Evolutionary conservation across 2,329 filamentous ascomycete species (phyloP), one percentile per base, ranked within the genome.

Genomic region (Cladosporium sp.): DNA sequence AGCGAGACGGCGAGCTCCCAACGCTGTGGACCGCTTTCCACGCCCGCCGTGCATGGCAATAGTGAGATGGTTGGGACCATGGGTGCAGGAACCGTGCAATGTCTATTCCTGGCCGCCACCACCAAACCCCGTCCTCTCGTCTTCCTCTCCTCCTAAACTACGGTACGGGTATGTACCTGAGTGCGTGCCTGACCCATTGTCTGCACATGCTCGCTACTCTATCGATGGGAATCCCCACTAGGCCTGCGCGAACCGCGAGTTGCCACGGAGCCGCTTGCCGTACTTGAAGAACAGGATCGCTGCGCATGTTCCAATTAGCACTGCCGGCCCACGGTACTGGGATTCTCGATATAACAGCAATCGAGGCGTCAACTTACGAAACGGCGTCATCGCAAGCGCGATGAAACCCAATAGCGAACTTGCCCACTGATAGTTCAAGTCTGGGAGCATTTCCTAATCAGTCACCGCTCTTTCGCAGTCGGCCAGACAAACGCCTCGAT

Each of bases 381-480:
- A 67, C 64, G 74, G 74, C 52, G 71, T 69, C 72, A 77, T 74
- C 15, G 69, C 72, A 30, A 78, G 65, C 15, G 73, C 71, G 54
- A 77, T 64, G 61, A 76, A 76, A 11, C 53, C 64, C 36, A 77
- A 68, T 50, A 76, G 47, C 17, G 68, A 70, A 50, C 69, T 71
- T 47, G 75, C 75, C 75, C 75, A 77, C 56, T 76, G 73, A 60
- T 75, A 75, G 41, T 74, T 74, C 51, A 77, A 61, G 58, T 59
- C 59, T 62, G 61, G n/a, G 43, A 64, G 69, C 61, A 11, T 51
- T 43, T 48, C 45, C 45, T 22, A 47, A 58, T 63, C 53, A 73
- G 70, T 73, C 67, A 73, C 72, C 70, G 71, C 70, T 68, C 67
- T 72, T 70, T 65, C 40, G 43, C 27, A 22, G 36, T 19, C 43